These are phyloP conservation scores for Hygrocybe punicea DNA, from an alignment of 768 basidiomycete species.

Conservation along the genomic window DNA sequence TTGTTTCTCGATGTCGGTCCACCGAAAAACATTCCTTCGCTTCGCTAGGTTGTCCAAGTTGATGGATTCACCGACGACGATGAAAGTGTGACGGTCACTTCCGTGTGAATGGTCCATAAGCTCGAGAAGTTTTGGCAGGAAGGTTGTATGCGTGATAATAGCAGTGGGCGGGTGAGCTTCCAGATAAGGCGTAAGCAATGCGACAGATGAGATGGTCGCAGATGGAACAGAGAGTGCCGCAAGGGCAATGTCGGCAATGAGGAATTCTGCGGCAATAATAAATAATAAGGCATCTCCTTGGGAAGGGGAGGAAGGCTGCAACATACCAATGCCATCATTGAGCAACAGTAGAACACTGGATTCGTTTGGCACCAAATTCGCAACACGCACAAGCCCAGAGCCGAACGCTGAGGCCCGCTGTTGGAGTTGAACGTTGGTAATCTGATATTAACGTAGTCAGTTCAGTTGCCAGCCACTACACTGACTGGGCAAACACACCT, in stretches of 20 bases:
- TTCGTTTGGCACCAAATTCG: conserved; percentile 51
- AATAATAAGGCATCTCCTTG: neutral
- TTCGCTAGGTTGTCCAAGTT: conserved; percentile 47
- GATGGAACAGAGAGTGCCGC: conserved; percentile 67
- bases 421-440: conserved; percentile 68
- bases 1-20: conserved; percentile 67
- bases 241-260: conserved; percentile 77
- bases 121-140: conserved; percentile 69
- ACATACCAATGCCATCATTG: conserved; percentile 73
- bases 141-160: conserved; percentile 65
- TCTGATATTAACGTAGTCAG: conserved; percentile 38
- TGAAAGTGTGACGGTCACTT: conserved; percentile 50
- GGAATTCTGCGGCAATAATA: conserved; percentile 51
- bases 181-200: conserved; percentile 60
- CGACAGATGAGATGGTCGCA: conserved; percentile 57
- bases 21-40: conserved; percentile 56
- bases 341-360: conserved; percentile 73
- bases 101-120: conserved; percentile 61
- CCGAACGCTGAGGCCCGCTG: conserved; percentile 70
- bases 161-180: conserved; percentile 67
- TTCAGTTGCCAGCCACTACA: neutral
- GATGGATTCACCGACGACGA: conserved; percentile 60
- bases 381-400: conserved; percentile 62
- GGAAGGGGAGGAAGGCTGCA: neutral
- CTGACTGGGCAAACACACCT: conserved; percentile 43